Evolutionary conservation across 1,284 basidiomycete genomes (phyloP).

Genomic region (Trametes versicolor): DNA sequence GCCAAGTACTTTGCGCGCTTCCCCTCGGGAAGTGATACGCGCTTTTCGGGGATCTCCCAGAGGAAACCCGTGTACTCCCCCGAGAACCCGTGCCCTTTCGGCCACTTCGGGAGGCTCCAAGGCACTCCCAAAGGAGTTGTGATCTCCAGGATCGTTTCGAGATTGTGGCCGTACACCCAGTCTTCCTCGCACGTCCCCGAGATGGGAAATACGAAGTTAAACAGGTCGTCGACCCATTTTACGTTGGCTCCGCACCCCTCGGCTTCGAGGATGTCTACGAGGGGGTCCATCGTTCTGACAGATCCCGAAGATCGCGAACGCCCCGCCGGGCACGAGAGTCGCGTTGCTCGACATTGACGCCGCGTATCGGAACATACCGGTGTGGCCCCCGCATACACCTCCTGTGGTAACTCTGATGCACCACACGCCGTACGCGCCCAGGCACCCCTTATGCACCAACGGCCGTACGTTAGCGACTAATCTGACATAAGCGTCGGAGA

Average conservation of each 20-base stretch:
- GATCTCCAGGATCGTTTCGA: constrained; percentile 22
- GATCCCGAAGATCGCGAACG: constrained; percentile 45
- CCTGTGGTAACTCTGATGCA: no score
- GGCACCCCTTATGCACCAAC: no score
- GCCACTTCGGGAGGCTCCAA: constrained; percentile 43
- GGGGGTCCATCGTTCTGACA: constrained; percentile 42
- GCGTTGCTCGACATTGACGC: constrained; percentile 42
- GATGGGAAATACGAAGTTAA: constrained; percentile 35
- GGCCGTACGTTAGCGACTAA: no score
- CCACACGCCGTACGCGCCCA: no score
- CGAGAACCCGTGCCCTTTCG: constrained; percentile 35
- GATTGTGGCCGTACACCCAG: constrained; percentile 34
- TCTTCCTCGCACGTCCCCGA: background rate
- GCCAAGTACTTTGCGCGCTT: constrained; percentile 37
- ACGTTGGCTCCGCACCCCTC: constrained; percentile 31
- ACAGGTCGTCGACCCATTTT: constrained; percentile 50
- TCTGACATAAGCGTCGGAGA: no score
- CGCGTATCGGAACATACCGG: constrained; percentile 39
- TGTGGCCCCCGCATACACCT: no score
- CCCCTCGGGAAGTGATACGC: constrained; percentile 35
- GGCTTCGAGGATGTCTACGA: constrained; percentile 42
- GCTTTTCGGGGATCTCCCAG: constrained; percentile 45
- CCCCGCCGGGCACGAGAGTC: no score
- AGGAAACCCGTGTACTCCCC: constrained; percentile 51
- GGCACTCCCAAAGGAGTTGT: constrained; percentile 39